Evolutionary conservation across 352 stramenopile genomes (phyloP).

Genomic region (Phytophthora foliorum): DNA sequence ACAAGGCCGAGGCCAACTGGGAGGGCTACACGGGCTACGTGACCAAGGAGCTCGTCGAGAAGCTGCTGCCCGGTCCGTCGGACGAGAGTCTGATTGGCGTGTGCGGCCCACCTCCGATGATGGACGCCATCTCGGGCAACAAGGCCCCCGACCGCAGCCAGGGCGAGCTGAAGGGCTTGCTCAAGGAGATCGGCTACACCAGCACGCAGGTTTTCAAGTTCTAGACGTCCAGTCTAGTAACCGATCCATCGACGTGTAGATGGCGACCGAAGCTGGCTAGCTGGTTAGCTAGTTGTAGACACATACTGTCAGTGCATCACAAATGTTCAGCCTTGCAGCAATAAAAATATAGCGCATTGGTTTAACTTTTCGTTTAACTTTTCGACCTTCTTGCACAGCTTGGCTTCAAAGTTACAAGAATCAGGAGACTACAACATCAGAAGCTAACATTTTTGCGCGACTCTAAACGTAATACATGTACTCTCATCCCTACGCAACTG

Average conservation of each 20-base stretch:
- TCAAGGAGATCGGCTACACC: constrained; percentile 81
- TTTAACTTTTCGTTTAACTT: constrained; percentile 19
- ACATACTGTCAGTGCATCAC: constrained; percentile 12
- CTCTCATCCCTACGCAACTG: no score
- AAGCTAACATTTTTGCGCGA: no score
- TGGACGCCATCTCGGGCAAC: constrained; percentile 82
- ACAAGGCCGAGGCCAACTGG: constrained; percentile 56
- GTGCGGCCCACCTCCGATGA: constrained; percentile 88
- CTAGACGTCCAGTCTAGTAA: constrained; percentile 37
- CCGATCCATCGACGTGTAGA: constrained; percentile 26
- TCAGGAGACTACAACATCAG: no score
- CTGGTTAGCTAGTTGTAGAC: constrained; percentile 18
- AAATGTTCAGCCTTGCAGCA: constrained; percentile 21
- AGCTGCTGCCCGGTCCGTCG: constrained; percentile 70
- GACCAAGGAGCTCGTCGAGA: constrained; percentile 71
- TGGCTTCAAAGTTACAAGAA: no score
- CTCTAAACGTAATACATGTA: no score
- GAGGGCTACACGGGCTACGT: constrained; percentile 72
- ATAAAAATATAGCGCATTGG: constrained; percentile 30
- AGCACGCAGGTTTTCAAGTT: constrained; percentile 76
- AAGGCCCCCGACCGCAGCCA: constrained; percentile 85
- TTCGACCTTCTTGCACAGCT: no score
- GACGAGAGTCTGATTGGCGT: constrained; percentile 79
- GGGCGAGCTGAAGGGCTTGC: constrained; percentile 72
- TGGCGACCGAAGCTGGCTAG: constrained; percentile 27